These are phyloP conservation scores for Aspergillus steynii DNA, from an alignment of 495 filamentous ascomycete genomes.

Conservation along the genomic window DNA sequence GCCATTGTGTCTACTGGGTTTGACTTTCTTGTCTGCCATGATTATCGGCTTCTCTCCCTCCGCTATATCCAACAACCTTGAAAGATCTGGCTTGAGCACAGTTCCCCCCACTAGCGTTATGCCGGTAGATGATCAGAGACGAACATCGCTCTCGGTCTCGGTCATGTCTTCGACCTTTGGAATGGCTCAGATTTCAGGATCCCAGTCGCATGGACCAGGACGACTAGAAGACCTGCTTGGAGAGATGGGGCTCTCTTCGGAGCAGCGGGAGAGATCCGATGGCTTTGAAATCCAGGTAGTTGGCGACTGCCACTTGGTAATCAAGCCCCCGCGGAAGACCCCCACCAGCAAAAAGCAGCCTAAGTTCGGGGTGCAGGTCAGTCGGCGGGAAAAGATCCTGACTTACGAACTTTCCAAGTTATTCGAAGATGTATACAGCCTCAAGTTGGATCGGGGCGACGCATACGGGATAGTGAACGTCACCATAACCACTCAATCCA, in stretches of 20 bases:
- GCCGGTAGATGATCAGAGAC: conserved; percentile 19
- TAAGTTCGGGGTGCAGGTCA: conserved; percentile 53
- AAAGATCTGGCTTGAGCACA: not conserved
- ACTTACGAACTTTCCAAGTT: conserved; percentile 51
- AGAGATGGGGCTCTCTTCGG: conserved; percentile 18
- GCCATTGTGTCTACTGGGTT: conserved; percentile 39
- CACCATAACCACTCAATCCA: conserved; percentile 53
- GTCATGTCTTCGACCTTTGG: conserved; percentile 21
- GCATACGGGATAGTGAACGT: conserved; percentile 60
- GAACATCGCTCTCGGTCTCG: conserved; percentile 32
- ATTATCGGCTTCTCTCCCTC: conserved; percentile 31
- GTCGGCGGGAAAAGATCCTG: conserved; percentile 42
- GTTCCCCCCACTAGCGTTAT: conserved; percentile 20
- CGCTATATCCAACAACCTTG: conserved; percentile 21
- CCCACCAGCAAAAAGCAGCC: conserved; percentile 48
- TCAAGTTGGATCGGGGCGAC: conserved; percentile 58
- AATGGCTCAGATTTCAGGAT: conserved; percentile 19
- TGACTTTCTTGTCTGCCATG: conserved; percentile 42
- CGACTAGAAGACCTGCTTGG: conserved; percentile 23
- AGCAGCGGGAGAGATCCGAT: conserved; percentile 24
- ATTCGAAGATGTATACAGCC: conserved; percentile 59
- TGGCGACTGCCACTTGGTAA: conserved; percentile 60
- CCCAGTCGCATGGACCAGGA: conserved; percentile 13
- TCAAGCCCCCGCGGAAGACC: conserved; percentile 56
- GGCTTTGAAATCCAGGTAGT: conserved; percentile 62